These are phyloP conservation scores for Penicillium hordei DNA, from an alignment of 2,329 filamentous ascomycete species.

Conservation along the genomic window DNA sequence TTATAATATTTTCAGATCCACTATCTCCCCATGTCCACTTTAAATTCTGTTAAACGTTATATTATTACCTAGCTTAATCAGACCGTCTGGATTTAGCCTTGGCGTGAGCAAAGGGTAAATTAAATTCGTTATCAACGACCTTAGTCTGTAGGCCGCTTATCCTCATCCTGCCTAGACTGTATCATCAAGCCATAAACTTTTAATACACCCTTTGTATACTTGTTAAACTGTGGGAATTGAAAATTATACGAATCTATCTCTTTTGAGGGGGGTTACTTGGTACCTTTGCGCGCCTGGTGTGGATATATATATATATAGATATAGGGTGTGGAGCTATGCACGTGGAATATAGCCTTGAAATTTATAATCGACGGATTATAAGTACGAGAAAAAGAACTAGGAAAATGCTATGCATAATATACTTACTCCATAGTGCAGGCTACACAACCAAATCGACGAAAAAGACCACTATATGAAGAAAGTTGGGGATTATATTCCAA, in stretches of 20 bases:
- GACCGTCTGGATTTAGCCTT: not conserved
- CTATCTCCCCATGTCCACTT: not conserved
- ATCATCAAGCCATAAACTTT: not conserved
- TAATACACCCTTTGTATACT: not conserved
- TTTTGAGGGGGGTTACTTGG: not conserved
- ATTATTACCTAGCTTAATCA: not conserved
- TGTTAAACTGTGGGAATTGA: too few relatives aligned
- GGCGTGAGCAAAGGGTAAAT: too few relatives aligned
- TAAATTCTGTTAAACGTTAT: not conserved
- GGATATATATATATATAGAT: not conserved
- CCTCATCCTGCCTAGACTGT: not conserved
- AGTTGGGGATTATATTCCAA: not conserved
- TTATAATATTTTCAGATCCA: not conserved
- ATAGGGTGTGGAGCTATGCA: not conserved
- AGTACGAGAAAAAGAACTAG: not conserved
- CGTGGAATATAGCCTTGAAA: too few relatives aligned
- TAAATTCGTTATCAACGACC: not conserved
- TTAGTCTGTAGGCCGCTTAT: not conserved
- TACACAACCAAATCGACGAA: not conserved
- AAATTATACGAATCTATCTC: not conserved
- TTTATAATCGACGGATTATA: not conserved
- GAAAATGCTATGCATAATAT: not conserved
- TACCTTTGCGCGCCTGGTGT: too few relatives aligned
- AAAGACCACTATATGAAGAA: not conserved
- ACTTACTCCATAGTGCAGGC: too few relatives aligned